These are phyloP conservation scores for Cryptosporidium muris DNA, from an alignment of 169 alveolate genomes.

Conservation along the genomic window DNA sequence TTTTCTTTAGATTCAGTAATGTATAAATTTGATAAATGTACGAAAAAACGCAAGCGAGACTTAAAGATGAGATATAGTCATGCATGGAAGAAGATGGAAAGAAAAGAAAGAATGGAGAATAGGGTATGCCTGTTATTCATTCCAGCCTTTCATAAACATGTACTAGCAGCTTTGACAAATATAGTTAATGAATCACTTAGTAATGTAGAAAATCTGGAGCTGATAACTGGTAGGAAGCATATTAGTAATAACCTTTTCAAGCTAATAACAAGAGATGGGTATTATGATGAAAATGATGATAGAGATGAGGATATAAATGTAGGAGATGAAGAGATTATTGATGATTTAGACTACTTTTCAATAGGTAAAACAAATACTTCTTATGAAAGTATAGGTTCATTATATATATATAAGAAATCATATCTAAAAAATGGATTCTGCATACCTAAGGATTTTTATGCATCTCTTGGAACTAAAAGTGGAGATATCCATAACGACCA, in stretches of 20 bases:
- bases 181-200: constrained; percentile 9
- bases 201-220: constrained; percentile 14
- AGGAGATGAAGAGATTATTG: background rate
- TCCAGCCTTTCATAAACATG: constrained; percentile 15
- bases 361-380: background rate
- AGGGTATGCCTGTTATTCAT: constrained; percentile 25
- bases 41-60: background rate
- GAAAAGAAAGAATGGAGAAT: background rate
- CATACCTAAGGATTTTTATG: background rate
- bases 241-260: too few relatives aligned
- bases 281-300: constrained; percentile 1
- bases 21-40: background rate
- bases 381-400: background rate
- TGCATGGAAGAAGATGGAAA: too few relatives aligned
- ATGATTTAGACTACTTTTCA: background rate
- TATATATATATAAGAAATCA: constrained; percentile 17
- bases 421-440: background rate
- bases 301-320: background rate
- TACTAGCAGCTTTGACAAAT: constrained; percentile 14
- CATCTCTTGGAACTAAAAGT: background rate
- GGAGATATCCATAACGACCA: background rate
- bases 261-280: too few relatives aligned
- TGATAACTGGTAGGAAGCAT: background rate
- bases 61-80: background rate
- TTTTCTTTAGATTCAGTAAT: constrained; percentile 36